Evolutionary conservation across 352 stramenopile species (phyloP), one percentile per base, ranked within the genome.

Genomic region (Globisporangium nunn): DNA sequence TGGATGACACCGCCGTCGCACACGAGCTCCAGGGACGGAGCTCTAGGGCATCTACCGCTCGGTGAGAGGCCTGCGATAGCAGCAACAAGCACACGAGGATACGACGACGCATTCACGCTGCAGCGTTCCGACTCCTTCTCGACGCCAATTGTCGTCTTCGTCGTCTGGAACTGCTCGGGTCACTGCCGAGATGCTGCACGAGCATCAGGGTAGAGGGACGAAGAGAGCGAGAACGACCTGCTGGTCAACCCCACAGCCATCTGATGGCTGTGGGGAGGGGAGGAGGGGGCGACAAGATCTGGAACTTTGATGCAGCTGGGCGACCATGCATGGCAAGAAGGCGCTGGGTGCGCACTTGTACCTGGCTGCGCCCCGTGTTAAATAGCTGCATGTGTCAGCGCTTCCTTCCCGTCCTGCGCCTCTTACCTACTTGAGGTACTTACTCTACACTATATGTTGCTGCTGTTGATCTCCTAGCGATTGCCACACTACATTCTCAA

Each of bases 11-110:
- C 29, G 33, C 12, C 33, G 41, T 4, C 30, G 29, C 8, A 6
- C 56, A 62, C 17, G 31, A 31, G 14, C 17, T 41, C 56, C 56
- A 62, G 4, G 37, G 39, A 10, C 46, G 54, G 49, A 52, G 29
- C 40, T 51, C 29, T 40, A 56, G 49, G 4, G 56, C 48, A 4
- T 62, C 31, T 2, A 23, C 29, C 12, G 30, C 4, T 40, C 43
- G 44, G 46, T 8, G 11, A 58, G 43, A 8, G 54, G 43, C 14
- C 15, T 41, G 17, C 44, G 18, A 35, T 1, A 54, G 29, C 10
- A 40, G 15, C 2, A 59, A 23, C 11, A 43, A 18, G 40, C 29
- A 17, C 29, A 10, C 17, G 15, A 29, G 47, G 7, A 28, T 23
- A 23, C 23, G 23, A 23, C 23, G 28, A 14, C 1, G 44, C 44